A percentile compares a stretch with the other conserved stretches of the same genome.
These are phyloP conservation scores for Pseudogymnoascus sp. DNA, from an alignment of 2,329 filamentous ascomycete genomes.

Conservation along the genomic window DNA sequence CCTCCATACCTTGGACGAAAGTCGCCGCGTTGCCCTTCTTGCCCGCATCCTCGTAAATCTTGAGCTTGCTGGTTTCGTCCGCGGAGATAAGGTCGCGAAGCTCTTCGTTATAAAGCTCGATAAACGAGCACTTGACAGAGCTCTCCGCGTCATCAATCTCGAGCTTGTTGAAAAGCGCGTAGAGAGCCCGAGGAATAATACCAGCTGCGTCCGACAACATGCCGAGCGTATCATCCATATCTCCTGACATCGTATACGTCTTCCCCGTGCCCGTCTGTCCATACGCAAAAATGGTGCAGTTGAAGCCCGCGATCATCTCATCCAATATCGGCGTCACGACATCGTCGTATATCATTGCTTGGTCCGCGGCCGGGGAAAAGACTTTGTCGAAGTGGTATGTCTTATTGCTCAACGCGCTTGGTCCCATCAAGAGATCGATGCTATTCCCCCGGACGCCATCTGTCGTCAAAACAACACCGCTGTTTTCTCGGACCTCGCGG, in stretches of 20 bases:
- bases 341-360: constrained; percentile 89
- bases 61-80: constrained; percentile 79
- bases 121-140: constrained; percentile 95
- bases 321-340: constrained; percentile 88
- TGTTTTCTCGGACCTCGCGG: constrained; percentile 88
- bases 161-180: constrained; percentile 78
- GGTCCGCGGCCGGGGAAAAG: constrained; percentile 89
- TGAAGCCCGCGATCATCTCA: constrained; percentile 92
- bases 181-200: constrained; percentile 86
- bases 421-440: constrained; percentile 84
- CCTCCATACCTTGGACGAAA: constrained; percentile 94
- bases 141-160: constrained; percentile 71
- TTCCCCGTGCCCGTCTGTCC: constrained; percentile 97
- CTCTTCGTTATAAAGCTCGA: constrained; percentile 97
- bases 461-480: constrained; percentile 80
- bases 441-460: constrained; percentile 80
- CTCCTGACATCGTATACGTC: constrained; percentile 98
- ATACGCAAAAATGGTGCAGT: constrained; percentile 98
- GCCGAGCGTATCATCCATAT: constrained; percentile 81
- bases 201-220: constrained; percentile 85
- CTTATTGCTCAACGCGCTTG: constrained; percentile 88
- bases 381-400: constrained; percentile 96
- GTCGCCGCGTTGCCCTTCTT: constrained; percentile 80
- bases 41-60: constrained; percentile 87
- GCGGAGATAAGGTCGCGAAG: constrained; percentile 76